phyloP scores from a whole-genome alignment of 768 basidiomycete genomes.

The Solioccasus polychromus region DNA sequence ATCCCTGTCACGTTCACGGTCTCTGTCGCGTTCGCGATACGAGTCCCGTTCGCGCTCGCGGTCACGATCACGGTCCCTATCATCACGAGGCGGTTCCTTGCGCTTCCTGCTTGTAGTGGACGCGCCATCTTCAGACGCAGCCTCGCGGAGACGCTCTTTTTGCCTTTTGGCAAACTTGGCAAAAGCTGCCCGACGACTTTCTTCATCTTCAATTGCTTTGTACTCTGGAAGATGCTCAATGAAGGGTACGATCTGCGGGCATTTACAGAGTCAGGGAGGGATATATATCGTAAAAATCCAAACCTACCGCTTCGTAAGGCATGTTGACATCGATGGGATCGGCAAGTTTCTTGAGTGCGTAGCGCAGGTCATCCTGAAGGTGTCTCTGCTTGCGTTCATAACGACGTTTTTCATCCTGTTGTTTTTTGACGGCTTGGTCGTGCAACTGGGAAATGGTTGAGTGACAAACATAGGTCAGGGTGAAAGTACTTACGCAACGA shows the following conservation, averaged over 20 bases:
- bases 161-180: conserved; percentile 87
- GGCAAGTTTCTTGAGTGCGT: conserved; percentile 87
- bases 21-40: conserved; percentile 37
- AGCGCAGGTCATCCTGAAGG: conserved; percentile 92
- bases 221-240: conserved; percentile 86
- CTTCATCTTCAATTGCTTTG: conserved; percentile 86
- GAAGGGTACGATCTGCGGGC: conserved; percentile 58
- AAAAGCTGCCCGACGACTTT: conserved; percentile 76
- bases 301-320: conserved; percentile 76
- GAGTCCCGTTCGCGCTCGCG: conserved; percentile 32
- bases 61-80: conserved; percentile 47
- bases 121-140: conserved; percentile 76
- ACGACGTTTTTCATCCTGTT: conserved; percentile 84
- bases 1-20: conserved; percentile 42
- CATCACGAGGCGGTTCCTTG: conserved; percentile 65
- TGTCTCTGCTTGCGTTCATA: conserved; percentile 82
- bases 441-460: conserved; percentile 52
- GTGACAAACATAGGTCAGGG: not conserved
- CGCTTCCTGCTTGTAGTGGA: conserved; percentile 78
- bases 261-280: not conserved
- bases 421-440: conserved; percentile 65
- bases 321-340: conserved; percentile 75
- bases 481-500: conserved; percentile 49
- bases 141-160: conserved; percentile 82
- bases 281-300: not conserved